phyloP scores from a whole-genome alignment of 768 basidiomycete species.

The Daedalea quercina region DNA sequence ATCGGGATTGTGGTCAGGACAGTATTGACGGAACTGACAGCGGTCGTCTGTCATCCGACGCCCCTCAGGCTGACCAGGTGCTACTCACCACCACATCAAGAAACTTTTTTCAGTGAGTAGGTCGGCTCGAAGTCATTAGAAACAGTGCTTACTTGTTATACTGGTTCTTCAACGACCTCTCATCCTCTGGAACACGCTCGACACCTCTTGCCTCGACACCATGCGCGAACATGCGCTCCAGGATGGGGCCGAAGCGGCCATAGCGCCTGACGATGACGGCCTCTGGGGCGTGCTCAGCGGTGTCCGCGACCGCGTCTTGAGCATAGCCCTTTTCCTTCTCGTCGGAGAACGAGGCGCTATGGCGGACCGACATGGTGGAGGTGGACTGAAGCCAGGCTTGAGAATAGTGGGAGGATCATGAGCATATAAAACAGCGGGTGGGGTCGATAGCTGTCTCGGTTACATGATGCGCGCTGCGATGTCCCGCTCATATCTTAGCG shows the following conservation, averaged over 20 bases:
- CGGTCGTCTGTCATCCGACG: neutral
- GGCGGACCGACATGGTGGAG: conserved; percentile 7
- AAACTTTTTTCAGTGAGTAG: conserved; percentile 21
- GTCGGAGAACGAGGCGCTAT: conserved; percentile 2
- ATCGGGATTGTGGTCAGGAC: conserved; percentile 39
- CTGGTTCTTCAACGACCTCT: conserved; percentile 35
- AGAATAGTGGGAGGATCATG: neutral
- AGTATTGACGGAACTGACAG: conserved; percentile 37
- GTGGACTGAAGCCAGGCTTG: neutral
- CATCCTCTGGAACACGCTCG: conserved; percentile 45
- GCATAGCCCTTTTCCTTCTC: conserved; percentile 20
- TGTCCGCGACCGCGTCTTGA: conserved; percentile 8
- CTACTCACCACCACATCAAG: conserved; percentile 38
- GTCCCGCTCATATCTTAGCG: conserved; percentile 2
- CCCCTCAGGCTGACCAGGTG: neutral
- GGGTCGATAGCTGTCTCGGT: neutral
- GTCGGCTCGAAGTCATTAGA: neutral
- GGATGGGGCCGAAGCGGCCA: conserved; percentile 18
- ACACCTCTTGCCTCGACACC: conserved; percentile 51
- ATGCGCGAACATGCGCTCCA: conserved; percentile 33
- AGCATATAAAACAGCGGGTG: neutral
- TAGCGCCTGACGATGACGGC: conserved; percentile 16
- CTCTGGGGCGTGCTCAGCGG: conserved; percentile 12
- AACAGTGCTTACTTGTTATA: conserved; percentile 35
- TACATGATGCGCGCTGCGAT: neutral